Evolutionary conservation across 805 yeast genomes (phyloP).

Genomic region (Diddensiella santjacobensis): DNA sequence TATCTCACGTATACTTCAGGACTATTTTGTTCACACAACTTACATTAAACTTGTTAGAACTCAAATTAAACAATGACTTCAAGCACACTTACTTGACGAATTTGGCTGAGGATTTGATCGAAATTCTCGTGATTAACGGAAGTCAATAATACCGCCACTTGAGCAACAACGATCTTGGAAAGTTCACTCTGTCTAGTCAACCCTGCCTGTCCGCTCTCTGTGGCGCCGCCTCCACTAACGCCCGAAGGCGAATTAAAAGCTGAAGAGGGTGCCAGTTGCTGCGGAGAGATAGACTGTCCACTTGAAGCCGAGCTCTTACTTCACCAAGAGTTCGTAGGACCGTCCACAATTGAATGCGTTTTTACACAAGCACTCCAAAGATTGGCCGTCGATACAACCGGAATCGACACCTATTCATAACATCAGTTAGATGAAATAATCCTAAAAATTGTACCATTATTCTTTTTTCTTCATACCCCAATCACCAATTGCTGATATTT

Average conservation of each 20-base stretch:
- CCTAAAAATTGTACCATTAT: too few species aligned
- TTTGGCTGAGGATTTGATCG: constrained; percentile 40
- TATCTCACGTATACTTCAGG: constrained; percentile 2
- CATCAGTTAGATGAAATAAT: too few species aligned
- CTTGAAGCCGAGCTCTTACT: background rate
- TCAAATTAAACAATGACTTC: background rate
- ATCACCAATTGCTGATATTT: too few species aligned
- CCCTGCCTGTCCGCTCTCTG: background rate
- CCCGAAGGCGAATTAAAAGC: constrained; percentile 2
- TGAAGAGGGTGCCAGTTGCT: background rate
- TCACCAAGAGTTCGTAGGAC: constrained; percentile 2
- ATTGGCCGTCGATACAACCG: too few species aligned
- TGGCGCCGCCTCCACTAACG: background rate
- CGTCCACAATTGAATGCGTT: background rate
- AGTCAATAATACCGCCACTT: constrained; percentile 49
- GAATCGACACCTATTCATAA: too few species aligned
- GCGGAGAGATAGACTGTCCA: background rate
- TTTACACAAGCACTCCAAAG: too few species aligned
- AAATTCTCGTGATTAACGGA: constrained; percentile 42
- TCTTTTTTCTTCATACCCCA: too few species aligned
- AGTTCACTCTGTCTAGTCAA: background rate
- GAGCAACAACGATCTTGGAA: constrained; percentile 44
- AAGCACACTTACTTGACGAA: constrained; percentile 35
- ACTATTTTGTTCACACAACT: background rate
- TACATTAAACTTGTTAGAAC: background rate